Evolutionary conservation across 768 basidiomycete genomes (phyloP), one percentile per base, ranked within the genome.

Genomic region (Crepidotus variabilis): DNA sequence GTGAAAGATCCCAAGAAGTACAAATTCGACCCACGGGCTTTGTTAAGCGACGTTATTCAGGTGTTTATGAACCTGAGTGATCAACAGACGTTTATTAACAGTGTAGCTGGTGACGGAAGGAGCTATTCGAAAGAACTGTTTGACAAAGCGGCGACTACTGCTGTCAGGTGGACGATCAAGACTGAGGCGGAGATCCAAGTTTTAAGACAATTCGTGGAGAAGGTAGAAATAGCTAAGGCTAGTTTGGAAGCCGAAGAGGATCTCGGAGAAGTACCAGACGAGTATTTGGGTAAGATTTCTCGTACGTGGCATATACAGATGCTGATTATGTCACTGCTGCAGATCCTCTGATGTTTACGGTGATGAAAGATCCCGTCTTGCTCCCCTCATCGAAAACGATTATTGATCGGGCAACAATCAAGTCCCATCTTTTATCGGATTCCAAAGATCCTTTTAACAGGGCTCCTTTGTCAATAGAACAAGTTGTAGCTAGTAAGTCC

Each of bases 391-490:
- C 95, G 1, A 79, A 76, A 52, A 75, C 83, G 0, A 79, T 90
- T 33, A 69, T 99, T 45, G 97, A 99, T 69, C 84, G 91, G 21
- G 78, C 89, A 1, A 98, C 95, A 1, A 98, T 99, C 76, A 96
- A 96, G 65, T 90, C 94, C 0, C 94, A 97, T 69, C 74, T 98
- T 34, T 75, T 99, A 18, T 96, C 94, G 0, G 95, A 97, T 64
- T 72, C 86, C 16, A 91, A 85, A 52, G 97, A 99, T 71, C 97
- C 97, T 1, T 99, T 98, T 82, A 99, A 98, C 71, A 87, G 97
- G 24, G 75, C 79, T 33, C 92, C 96, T 1, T 75, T 97, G 23
- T 70, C 76, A 9, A 84, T 94, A 60, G 89, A 88, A 54, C 90
- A 95, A 10, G 87, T 95, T 13, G 68, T 86, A 56, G 83, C 92